phyloP scores from a whole-genome alignment of 2,329 filamentous ascomycete species.

The Cryphonectria nitschkei region DNA sequence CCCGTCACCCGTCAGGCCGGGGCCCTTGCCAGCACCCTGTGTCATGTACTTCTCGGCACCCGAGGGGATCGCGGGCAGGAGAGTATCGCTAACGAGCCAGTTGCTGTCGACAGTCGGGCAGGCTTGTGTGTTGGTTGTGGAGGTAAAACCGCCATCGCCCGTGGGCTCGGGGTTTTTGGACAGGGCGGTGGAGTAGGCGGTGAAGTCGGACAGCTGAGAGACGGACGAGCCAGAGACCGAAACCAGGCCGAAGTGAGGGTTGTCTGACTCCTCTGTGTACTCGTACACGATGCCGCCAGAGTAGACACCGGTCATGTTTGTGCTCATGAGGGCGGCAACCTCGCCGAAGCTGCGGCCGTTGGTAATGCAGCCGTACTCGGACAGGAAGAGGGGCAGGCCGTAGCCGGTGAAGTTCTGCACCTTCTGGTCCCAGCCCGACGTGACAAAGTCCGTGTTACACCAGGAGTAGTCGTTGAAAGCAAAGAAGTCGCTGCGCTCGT shows the following conservation, averaged over 20 bases:
- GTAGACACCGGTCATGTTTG: slow-evolving; percentile 85
- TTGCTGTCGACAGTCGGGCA: slow-evolving; percentile 54
- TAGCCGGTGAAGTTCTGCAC: slow-evolving; percentile 86
- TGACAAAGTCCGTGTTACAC: slow-evolving; percentile 73
- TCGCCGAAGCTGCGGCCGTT: slow-evolving; percentile 83
- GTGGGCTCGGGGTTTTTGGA: slow-evolving; percentile 53
- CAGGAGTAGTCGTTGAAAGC: slow-evolving; percentile 84
- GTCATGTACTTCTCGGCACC: slow-evolving; percentile 57
- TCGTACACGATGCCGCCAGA: slow-evolving; percentile 97
- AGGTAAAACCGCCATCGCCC: slow-evolving; percentile 53
- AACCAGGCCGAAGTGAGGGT: slow-evolving; percentile 74
- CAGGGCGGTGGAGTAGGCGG: slow-evolving; percentile 53
- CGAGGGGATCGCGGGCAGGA: slow-evolving; percentile 56
- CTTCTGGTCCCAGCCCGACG: slow-evolving; percentile 84
- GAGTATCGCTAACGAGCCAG: slow-evolving; percentile 56
- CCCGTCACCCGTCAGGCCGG: slow-evolving; percentile 55
- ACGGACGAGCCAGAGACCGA: slow-evolving; percentile 60
- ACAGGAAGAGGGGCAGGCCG: slow-evolving; percentile 89
- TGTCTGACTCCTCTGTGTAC: slow-evolving; percentile 78
- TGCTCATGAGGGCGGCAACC: slow-evolving; percentile 76
- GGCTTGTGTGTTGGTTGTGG: slow-evolving; percentile 48
- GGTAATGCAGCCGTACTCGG: slow-evolving; percentile 88
- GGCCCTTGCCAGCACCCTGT: slow-evolving; percentile 56
- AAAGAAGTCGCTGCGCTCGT: slow-evolving; percentile 86
- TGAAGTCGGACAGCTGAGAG: slow-evolving; percentile 65